Evolutionary conservation across 192 early-diverging fungal genomes (phyloP).

Genomic region (Polychytrium aggregatum): DNA sequence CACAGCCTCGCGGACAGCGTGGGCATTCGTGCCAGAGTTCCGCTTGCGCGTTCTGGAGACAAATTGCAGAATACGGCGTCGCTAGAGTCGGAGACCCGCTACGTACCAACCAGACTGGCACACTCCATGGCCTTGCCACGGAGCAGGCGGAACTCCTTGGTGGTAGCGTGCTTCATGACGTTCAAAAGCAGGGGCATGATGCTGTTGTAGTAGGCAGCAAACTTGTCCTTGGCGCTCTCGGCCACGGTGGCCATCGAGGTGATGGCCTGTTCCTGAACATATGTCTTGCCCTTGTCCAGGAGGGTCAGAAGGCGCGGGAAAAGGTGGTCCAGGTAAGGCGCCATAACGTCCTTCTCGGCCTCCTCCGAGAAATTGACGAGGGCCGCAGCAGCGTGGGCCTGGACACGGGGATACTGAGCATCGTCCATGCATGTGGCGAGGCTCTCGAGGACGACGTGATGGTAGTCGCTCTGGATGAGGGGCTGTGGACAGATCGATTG

Average conservation of each 20-base stretch:
- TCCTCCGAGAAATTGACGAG: slow-evolving; percentile 97
- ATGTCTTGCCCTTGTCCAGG: slow-evolving; percentile 72
- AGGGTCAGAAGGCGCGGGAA: slow-evolving; percentile 76
- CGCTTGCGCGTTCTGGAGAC: background rate
- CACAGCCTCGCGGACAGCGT: no score
- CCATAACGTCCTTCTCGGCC: slow-evolving; percentile 66
- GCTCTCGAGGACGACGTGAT: background rate
- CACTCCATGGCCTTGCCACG: slow-evolving; percentile 98
- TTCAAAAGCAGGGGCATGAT: slow-evolving; percentile 96
- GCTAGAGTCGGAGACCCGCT: no score
- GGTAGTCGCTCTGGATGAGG: slow-evolving; percentile 8
- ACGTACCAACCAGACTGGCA: slow-evolving; percentile 69
- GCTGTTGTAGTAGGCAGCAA: slow-evolving; percentile 76
- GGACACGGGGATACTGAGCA: slow-evolving; percentile 49
- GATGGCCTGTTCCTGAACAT: slow-evolving; percentile 98
- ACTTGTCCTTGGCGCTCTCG: slow-evolving; percentile 85
- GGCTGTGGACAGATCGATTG: no score
- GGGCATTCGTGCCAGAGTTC: background rate
- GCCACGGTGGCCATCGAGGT: slow-evolving; percentile 96
- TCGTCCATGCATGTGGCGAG: no score
- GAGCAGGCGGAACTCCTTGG: slow-evolving; percentile 79
- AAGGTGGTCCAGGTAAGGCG: slow-evolving; percentile 83
- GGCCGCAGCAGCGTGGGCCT: slow-evolving; percentile 89
- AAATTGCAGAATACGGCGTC: slow-evolving; percentile 7
- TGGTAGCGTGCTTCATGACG: slow-evolving; percentile 70